Conservation (phyloP, 805 yeast species). For the Metschnikowia rubicola region DNA sequence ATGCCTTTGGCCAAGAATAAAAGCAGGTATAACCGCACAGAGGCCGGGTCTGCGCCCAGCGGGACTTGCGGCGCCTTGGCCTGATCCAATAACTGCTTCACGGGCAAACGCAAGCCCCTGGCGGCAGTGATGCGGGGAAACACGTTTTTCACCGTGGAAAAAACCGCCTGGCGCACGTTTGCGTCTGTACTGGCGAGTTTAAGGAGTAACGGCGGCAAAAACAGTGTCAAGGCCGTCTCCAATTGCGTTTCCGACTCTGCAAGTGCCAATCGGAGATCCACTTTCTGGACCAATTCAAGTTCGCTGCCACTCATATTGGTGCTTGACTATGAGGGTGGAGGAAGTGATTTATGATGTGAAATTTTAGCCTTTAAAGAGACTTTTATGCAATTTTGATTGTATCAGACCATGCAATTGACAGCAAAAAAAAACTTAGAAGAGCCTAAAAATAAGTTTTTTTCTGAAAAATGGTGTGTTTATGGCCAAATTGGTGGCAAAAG, state of each 20-base stretch:
- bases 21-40: slow-evolving; percentile 60
- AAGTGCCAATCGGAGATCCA: slow-evolving; percentile 76
- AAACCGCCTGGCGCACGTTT: slow-evolving; percentile 63
- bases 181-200: slow-evolving; percentile 72
- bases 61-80: slow-evolving; percentile 54
- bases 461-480: too few species aligned
- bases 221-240: slow-evolving; percentile 54
- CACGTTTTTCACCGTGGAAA: slow-evolving; percentile 63
- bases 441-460: too few species aligned
- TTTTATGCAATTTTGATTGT: too few species aligned
- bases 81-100: slow-evolving; percentile 58
- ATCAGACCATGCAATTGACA: too few species aligned
- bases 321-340: not conserved
- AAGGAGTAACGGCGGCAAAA: slow-evolving; percentile 72
- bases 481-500: too few species aligned
- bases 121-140: slow-evolving; percentile 63
- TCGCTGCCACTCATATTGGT: slow-evolving; percentile 36
- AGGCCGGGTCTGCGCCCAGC: slow-evolving; percentile 38
- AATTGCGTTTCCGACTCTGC: slow-evolving; percentile 67
- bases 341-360: not conserved
- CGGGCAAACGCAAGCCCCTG: slow-evolving; percentile 57
- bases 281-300: slow-evolving; percentile 63
- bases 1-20: slow-evolving; percentile 67
- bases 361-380: too few species aligned
- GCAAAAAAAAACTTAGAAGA: too few species aligned